Evolutionary conservation across 805 yeast species (phyloP).

Genomic region (Danielozyma ontarioensis): DNA sequence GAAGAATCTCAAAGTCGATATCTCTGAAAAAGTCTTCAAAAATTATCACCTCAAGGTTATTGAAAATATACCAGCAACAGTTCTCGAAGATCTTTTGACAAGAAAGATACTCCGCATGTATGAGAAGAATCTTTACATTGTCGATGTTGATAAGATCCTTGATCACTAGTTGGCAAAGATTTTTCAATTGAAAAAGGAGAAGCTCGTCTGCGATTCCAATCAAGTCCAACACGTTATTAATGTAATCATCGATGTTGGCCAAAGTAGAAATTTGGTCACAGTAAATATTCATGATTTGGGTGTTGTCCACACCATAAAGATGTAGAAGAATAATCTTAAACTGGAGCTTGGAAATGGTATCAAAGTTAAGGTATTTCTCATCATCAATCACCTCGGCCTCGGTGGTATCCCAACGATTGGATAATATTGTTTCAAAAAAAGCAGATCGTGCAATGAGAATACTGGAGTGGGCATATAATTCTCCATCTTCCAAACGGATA

Average conservation of each 20-base stretch:
- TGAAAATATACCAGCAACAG: conserved; percentile 64
- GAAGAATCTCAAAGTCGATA: conserved; percentile 20
- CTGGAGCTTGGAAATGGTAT: conserved; percentile 33
- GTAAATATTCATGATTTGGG: conserved; percentile 32
- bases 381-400: conserved; percentile 2
- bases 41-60: conserved; percentile 59
- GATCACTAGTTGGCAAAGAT: conserved; percentile 55
- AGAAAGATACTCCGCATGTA: conserved; percentile 46
- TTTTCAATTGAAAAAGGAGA: conserved; percentile 52
- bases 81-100: conserved; percentile 54
- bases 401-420: conserved; percentile 45
- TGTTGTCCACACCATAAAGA: conserved; percentile 51
- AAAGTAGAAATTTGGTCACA: conserved; percentile 9
- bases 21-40: conserved; percentile 36
- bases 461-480: conserved; percentile 42
- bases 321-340: conserved; percentile 49
- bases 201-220: conserved; percentile 61
- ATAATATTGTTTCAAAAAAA: conserved; percentile 56
- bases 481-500: conserved; percentile 45
- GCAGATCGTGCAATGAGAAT: conserved; percentile 55
- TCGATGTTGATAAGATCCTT: conserved; percentile 53
- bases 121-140: conserved; percentile 52
- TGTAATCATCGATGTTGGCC: conserved; percentile 35
- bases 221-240: conserved; percentile 51
- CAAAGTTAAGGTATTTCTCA: conserved; percentile 32